These are phyloP conservation scores for Oemleria cerasiformis DNA, from an alignment of 306 rosid species.

Conservation along the genomic window DNA sequence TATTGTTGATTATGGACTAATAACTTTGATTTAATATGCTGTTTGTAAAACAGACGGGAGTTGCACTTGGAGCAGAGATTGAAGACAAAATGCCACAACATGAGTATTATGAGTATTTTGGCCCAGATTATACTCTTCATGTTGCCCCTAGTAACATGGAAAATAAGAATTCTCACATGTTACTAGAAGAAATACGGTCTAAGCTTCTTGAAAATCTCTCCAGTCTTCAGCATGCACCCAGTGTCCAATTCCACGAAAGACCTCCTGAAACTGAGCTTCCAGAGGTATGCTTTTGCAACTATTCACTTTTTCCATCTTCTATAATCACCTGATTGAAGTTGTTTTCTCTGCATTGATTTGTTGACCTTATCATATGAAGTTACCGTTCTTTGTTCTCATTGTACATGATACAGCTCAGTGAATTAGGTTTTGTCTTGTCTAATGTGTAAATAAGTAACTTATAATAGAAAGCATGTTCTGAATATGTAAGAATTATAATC, in stretches of 20 bases:
- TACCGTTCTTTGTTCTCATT: not conserved
- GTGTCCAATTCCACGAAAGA: slow-evolving; percentile 78
- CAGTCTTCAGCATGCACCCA: slow-evolving; percentile 84
- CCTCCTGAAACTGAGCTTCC: slow-evolving; percentile 79
- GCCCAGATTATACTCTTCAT: slow-evolving; percentile 90
- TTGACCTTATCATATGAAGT: not conserved
- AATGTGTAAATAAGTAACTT: not conserved
- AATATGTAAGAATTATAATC: not conserved
- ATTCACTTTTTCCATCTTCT: not conserved
- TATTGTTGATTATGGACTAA: not conserved
- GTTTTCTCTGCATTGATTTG: not conserved
- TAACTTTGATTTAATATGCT: slow-evolving; percentile 22
- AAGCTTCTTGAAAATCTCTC: slow-evolving; percentile 80
- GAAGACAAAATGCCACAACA: slow-evolving; percentile 93
- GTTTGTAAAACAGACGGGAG: slow-evolving; percentile 71
- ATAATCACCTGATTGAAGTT: not conserved
- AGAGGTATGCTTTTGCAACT: slow-evolving; percentile 46
- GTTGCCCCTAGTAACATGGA: slow-evolving; percentile 98
- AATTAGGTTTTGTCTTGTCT: not conserved
- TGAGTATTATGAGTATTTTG: slow-evolving; percentile 87
- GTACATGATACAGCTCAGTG: not conserved
- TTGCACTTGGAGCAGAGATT: slow-evolving; percentile 87
- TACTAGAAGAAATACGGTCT: slow-evolving; percentile 64
- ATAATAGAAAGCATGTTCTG: not conserved
- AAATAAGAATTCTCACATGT: slow-evolving; percentile 70